Conservation (phyloP, 768 basidiomycete species). For the Floccularia luteovirens region DNA sequence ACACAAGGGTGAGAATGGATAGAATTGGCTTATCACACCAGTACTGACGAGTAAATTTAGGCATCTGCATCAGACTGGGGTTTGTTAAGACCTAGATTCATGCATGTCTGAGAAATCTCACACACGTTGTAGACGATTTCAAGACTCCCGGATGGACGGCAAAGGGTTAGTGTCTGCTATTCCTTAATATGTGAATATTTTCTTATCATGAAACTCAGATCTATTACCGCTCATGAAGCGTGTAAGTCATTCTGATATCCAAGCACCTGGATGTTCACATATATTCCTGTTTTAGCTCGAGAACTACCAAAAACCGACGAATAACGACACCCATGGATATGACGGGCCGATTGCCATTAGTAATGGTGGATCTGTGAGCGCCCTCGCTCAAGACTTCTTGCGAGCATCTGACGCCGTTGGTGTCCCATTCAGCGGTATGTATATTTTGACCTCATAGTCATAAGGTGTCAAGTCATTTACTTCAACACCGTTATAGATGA, state of each 20-base stretch:
- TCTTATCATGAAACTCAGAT: conserved; percentile 26
- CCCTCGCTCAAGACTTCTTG: conserved; percentile 64
- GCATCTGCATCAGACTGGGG: conserved; percentile 70
- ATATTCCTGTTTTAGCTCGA: conserved; percentile 37
- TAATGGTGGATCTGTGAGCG: conserved; percentile 58
- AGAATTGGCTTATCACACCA: not conserved
- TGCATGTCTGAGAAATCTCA: conserved; percentile 1
- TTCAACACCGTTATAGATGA: conserved; percentile 33
- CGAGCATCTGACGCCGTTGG: conserved; percentile 54
- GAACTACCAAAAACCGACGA: conserved; percentile 69
- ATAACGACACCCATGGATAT: conserved; percentile 63
- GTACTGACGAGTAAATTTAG: conserved; percentile 16
- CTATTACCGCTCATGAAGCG: conserved; percentile 69
- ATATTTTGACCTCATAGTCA: not conserved
- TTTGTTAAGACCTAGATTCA: conserved; percentile 15
- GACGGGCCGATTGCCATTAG: conserved; percentile 70
- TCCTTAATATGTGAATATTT: not conserved
- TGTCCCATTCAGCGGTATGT: conserved; percentile 57
- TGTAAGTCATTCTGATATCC: conserved; percentile 15
- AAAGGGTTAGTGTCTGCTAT: conserved; percentile 30
- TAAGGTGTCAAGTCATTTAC: not conserved
- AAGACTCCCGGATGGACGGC: conserved; percentile 64
- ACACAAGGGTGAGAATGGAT: conserved; percentile 41
- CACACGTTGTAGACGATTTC: conserved; percentile 51
- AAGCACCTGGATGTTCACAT: not conserved